Base-by-base conservation (phyloP, 805 yeast species). In the Pichia ethanolica region DNA sequence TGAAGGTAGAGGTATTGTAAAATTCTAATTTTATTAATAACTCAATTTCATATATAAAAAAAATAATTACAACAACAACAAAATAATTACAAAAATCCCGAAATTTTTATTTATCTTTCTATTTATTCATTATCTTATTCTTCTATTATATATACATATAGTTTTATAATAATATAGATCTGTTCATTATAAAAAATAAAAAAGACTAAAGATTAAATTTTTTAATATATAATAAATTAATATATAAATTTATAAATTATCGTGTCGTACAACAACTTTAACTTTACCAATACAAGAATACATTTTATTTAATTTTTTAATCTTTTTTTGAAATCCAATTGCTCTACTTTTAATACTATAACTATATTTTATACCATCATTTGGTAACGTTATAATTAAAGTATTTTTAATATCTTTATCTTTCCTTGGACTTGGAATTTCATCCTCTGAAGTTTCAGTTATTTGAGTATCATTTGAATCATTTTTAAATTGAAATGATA, bases 321-420 rank as follows among this genome's bases (percentile, higher is more conserved):
- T 71, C 57, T 79, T 78, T 65, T 79, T 79, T 56, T 81, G 86
- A 45, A 82, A 63, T 0, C 78, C 73, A 42, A 76, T 71, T 42
- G 82, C 79, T 67, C 83, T 74, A 42, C 77, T 73, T 53, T 81
- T 71, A 12, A 79, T 82, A 56, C 79, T 72, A 30, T 79, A 81
- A 60, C 81, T 76, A 38, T 81, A 77, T 63, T 79, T 79, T 48
- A 79, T 66, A 53, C 77, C 82, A 54, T 75, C 78, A 39, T 77
- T 71, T 5, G 69, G 69, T 39, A 78, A 66, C 45, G 65, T 52
- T 35, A 67, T 69, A 11, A 59, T 56, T 30, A 66, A 63, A 42
- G 61, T 66, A 38, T 58, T 54, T 41, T 60, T 59, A 30, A 56
- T 49, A 48, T 51, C 42, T n/a, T 45, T 39, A 33, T 35, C 33